These are phyloP conservation scores for Xylaria sp. DNA, from an alignment of 2,329 filamentous ascomycete genomes.

Conservation along the genomic window DNA sequence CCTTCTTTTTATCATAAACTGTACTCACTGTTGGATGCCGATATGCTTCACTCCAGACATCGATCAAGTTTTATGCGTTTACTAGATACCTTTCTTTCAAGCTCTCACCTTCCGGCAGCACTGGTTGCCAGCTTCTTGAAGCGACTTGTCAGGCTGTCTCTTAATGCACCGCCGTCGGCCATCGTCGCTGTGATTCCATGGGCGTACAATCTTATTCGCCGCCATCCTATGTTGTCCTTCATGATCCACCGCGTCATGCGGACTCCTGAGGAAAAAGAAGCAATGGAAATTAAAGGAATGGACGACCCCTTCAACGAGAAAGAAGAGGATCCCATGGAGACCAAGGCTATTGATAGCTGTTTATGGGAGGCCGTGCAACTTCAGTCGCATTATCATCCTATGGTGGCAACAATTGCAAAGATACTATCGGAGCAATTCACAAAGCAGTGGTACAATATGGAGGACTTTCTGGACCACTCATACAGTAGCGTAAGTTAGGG, in stretches of 20 bases:
- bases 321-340: conserved; percentile 86
- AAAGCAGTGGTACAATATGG: conserved; percentile 92
- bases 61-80: conserved; percentile 93
- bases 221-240: conserved; percentile 90
- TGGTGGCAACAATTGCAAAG: conserved; percentile 91
- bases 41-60: conserved; percentile 92
- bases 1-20: conserved; percentile 93
- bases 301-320: conserved; percentile 80
- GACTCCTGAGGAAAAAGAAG: conserved; percentile 66
- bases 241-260: conserved; percentile 87
- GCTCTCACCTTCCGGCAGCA: conserved; percentile 89
- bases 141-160: conserved; percentile 81
- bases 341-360: conserved; percentile 88
- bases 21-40: conserved; percentile 88
- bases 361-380: conserved; percentile 95
- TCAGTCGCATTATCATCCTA: conserved; percentile 95
- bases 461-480: conserved; percentile 96
- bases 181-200: conserved; percentile 91
- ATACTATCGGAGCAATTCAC: conserved; percentile 98
- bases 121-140: conserved; percentile 98
- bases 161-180: conserved; percentile 90
- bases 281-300: conserved; percentile 69
- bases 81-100: conserved; percentile 88
- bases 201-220: conserved; percentile 93
- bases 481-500: conserved; percentile 76